Evolutionary conservation across 2,329 filamentous ascomycete genomes (phyloP), one percentile per base, ranked within the genome.

Genomic region (Sclerotinia spermophila): DNA sequence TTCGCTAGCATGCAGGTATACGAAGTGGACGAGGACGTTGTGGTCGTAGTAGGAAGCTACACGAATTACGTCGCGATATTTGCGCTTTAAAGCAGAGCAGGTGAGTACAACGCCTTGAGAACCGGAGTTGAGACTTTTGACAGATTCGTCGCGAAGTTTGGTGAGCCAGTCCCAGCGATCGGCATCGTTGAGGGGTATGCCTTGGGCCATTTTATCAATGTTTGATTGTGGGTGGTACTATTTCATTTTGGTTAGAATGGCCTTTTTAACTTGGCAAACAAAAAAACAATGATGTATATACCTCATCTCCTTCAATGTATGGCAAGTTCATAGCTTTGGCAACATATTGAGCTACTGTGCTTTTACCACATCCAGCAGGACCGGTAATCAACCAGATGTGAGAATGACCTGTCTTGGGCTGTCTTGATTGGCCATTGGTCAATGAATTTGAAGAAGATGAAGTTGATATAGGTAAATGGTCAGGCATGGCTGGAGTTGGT

Each of bases 141-240:
- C 83, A 10, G 89, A 87, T 77, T 89, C 90, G 74, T 93, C 87
- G 73, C 92, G 91, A 21, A 96, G 86, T 19, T 85, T 85, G 61
- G 91, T 92, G 74, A 99, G 89, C 96, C 96, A 99, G 83, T 97
- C 95, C 96, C 96, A 98, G 74, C 96, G 91, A 82, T 99, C 96
- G 72, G 90, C 90, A 79, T 99, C 96, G 70, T 92, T 97, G 48
- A 99, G 86, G 3, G 96, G 94, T 70, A 89, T 90, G 75, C 93
- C 93, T 75, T 86, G 86, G 78, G 87, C 86, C 96, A 99, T 99
- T 82, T 98, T 99, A 69, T 94, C 90, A 76, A 94, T 90, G 82
- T 95, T 97, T 77, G 91, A 85, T 44, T 86, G 82, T 0, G 92
- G 89, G 75, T 94, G 92, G 79, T 90, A 97, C 89, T 91, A 24